These are phyloP conservation scores for Penicillium bovifimosum DNA, from an alignment of 495 filamentous ascomycete species.

Conservation along the genomic window DNA sequence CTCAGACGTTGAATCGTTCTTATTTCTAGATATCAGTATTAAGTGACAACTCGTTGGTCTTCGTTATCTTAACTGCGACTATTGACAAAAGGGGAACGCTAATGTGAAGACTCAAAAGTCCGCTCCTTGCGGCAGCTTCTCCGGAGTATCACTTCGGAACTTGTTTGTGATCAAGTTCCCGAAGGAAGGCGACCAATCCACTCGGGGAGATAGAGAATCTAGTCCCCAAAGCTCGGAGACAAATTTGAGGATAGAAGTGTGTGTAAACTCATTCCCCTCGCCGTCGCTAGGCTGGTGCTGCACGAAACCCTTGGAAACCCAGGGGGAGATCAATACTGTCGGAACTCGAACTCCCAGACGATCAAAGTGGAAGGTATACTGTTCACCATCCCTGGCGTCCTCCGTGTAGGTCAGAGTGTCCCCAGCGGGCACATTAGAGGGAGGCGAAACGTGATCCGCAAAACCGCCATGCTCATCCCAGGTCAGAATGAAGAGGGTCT, in stretches of 20 bases:
- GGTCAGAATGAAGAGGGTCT: slow-evolving; percentile 45
- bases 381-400: slow-evolving; percentile 31
- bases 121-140: slow-evolving; percentile 21
- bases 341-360: slow-evolving; percentile 48
- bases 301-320: slow-evolving; percentile 40
- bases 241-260: slow-evolving; percentile 42
- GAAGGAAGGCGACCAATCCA: slow-evolving; percentile 42
- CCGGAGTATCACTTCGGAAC: slow-evolving; percentile 27
- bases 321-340: slow-evolving; percentile 46
- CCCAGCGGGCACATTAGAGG: slow-evolving; percentile 36
- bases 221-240: slow-evolving; percentile 41
- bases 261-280: slow-evolving; percentile 37
- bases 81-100: not conserved
- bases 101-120: slow-evolving; percentile 11
- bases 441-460: slow-evolving; percentile 45
- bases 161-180: slow-evolving; percentile 27
- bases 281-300: slow-evolving; percentile 30
- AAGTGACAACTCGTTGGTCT: not conserved
- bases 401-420: slow-evolving; percentile 42
- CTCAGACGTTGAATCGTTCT: no score
- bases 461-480: slow-evolving; percentile 50
- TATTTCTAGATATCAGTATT: not conserved
- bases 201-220: slow-evolving; percentile 36
- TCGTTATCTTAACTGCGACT: not conserved
- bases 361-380: slow-evolving; percentile 45